Evolutionary conservation across 306 rosid species (phyloP).

Genomic region (Begonia fuchsioides): DNA sequence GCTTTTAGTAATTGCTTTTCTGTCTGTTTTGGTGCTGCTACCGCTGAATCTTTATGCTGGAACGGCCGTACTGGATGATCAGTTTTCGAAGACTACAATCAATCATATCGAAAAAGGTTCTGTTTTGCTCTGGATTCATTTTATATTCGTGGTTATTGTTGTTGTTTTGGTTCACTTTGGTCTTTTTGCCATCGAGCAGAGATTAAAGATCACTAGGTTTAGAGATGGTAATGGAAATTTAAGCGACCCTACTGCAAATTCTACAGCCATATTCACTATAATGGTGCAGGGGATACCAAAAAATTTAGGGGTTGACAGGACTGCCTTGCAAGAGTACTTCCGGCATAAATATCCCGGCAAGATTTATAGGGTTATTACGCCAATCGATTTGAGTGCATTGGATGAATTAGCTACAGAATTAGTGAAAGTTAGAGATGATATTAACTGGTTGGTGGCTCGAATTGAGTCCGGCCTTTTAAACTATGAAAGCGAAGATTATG

Average conservation of each 20-base stretch:
- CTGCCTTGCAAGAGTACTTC: slow-evolving; percentile 57
- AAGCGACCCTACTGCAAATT: slow-evolving; percentile 48
- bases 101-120: slow-evolving; percentile 77
- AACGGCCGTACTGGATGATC: slow-evolving; percentile 38
- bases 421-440: slow-evolving; percentile 55
- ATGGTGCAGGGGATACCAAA: slow-evolving; percentile 93
- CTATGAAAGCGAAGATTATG: slow-evolving; percentile 23
- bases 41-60: slow-evolving; percentile 74
- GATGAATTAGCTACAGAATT: slow-evolving; percentile 67
- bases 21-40: slow-evolving; percentile 40
- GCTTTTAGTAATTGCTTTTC: slow-evolving; percentile 34
- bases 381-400: slow-evolving; percentile 89
- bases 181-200: slow-evolving; percentile 44
- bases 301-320: slow-evolving; percentile 51
- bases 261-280: slow-evolving; percentile 76
- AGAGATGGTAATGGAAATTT: slow-evolving; percentile 76
- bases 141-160: slow-evolving; percentile 46
- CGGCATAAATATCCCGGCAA: slow-evolving; percentile 85
- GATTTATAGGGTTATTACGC: slow-evolving; percentile 63
- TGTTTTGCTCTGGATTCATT: slow-evolving; percentile 73
- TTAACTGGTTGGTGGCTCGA: slow-evolving; percentile 65
- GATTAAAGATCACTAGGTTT: slow-evolving; percentile 67
- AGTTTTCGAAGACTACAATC: slow-evolving; percentile 74
- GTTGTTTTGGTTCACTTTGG: slow-evolving; percentile 65
- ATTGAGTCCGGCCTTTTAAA: slow-evolving; percentile 63